phyloP scores from a whole-genome alignment of 2,329 filamentous ascomycete species.

The Colletotrichum aenigma region DNA sequence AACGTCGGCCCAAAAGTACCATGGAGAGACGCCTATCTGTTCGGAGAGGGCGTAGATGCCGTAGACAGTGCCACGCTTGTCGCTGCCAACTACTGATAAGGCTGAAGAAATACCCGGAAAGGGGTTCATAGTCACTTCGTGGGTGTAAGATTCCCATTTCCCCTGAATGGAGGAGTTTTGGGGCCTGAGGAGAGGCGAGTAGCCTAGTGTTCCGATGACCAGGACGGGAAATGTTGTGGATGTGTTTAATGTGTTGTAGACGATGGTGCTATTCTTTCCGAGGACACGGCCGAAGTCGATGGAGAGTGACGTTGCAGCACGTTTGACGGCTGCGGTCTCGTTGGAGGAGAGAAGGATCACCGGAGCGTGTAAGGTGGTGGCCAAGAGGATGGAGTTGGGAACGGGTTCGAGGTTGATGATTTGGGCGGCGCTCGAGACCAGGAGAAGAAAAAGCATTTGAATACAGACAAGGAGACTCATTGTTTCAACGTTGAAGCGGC shows the following conservation, averaged over 20 bases:
- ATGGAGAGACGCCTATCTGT: slow-evolving; percentile 64
- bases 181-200: slow-evolving; percentile 51
- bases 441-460: background rate
- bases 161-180: slow-evolving; percentile 50
- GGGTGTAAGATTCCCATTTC: slow-evolving; percentile 60
- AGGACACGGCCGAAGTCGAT: slow-evolving; percentile 56
- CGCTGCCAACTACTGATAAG: slow-evolving; percentile 54
- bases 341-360: background rate
- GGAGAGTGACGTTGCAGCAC: slow-evolving; percentile 52
- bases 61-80: slow-evolving; percentile 61
- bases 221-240: background rate
- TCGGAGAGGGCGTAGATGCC: slow-evolving; percentile 63
- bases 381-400: background rate
- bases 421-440: background rate
- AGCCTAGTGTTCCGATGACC: background rate
- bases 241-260: background rate
- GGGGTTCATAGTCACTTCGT: slow-evolving; percentile 44
- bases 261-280: slow-evolving; percentile 26
- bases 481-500: background rate
- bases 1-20: slow-evolving; percentile 64
- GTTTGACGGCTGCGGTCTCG: slow-evolving; percentile 41
- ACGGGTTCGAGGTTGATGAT: background rate
- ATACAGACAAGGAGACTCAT: background rate
- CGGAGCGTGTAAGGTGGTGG: background rate
- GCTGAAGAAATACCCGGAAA: slow-evolving; percentile 44